phyloP scores from a whole-genome alignment of 805 yeast genomes.

The Nakazawaea molendinolei region DNA sequence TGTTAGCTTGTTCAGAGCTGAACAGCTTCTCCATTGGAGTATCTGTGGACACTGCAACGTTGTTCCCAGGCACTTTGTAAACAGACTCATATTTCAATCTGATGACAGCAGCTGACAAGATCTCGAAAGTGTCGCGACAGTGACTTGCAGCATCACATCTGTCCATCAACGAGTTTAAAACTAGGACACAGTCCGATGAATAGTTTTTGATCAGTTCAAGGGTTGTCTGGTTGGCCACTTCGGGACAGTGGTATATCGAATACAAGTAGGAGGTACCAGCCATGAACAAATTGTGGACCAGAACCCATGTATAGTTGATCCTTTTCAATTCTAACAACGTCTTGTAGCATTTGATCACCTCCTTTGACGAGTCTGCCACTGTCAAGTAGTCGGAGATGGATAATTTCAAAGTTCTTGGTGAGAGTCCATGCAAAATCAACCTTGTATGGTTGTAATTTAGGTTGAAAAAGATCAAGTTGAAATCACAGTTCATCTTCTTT shows the following conservation, averaged over 20 bases:
- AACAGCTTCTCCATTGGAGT: no score
- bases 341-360: slow-evolving; percentile 57
- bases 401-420: slow-evolving; percentile 59
- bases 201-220: slow-evolving; percentile 44
- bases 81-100: slow-evolving; percentile 38
- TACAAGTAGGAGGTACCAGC: slow-evolving; percentile 83
- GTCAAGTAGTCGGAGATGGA: slow-evolving; percentile 45
- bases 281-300: slow-evolving; percentile 82
- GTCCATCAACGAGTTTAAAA: slow-evolving; percentile 54
- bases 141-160: slow-evolving; percentile 73
- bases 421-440: slow-evolving; percentile 66
- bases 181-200: slow-evolving; percentile 43
- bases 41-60: no score
- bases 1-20: no score
- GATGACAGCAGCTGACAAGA: slow-evolving; percentile 64
- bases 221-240: slow-evolving; percentile 38
- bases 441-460: slow-evolving; percentile 74
- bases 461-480: slow-evolving; percentile 61
- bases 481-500: slow-evolving; percentile 63
- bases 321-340: slow-evolving; percentile 48
- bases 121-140: slow-evolving; percentile 67
- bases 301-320: slow-evolving; percentile 88
- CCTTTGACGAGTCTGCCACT: slow-evolving; percentile 58
- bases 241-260: slow-evolving; percentile 64
- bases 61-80: slow-evolving; percentile 16